These are phyloP conservation scores for Candida sanyiensis DNA, from an alignment of 805 yeast genomes.

Conservation along the genomic window DNA sequence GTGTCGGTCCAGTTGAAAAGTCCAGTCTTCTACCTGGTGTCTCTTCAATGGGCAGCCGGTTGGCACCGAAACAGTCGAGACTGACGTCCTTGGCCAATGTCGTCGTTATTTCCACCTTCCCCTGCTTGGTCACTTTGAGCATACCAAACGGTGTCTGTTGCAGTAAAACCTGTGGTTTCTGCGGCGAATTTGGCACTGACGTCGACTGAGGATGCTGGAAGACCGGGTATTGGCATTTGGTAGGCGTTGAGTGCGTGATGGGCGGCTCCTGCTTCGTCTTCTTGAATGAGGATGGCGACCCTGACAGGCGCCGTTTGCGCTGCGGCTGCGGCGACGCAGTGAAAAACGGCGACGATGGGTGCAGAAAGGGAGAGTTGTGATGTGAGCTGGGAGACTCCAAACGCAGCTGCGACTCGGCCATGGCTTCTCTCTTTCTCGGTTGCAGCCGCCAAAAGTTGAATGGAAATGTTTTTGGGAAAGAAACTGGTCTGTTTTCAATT, in stretches of 20 bases:
- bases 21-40: no score
- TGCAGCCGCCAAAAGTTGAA: not conserved
- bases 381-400: conserved; percentile 1
- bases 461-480: not conserved
- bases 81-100: conserved; percentile 16
- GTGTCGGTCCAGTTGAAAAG: not conserved
- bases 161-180: conserved; percentile 17
- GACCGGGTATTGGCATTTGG: conserved; percentile 19
- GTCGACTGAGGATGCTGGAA: conserved; percentile 17
- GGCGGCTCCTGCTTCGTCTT: conserved; percentile 20
- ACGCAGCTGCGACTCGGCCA: conserved; percentile 1
- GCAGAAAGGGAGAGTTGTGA: not conserved
- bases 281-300: conserved; percentile 28
- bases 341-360: not conserved
- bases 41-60: not conserved
- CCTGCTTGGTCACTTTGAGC: conserved; percentile 17
- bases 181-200: not conserved
- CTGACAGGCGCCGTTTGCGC: conserved; percentile 33
- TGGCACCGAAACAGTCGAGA: conserved; percentile 11
- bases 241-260: conserved; percentile 3
- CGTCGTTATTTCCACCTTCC: conserved; percentile 19
- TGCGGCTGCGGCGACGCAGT: conserved; percentile 6
- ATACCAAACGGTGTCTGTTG: conserved; percentile 26
- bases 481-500: conserved; percentile 2
- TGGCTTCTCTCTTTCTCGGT: no score